Base-by-base conservation (phyloP, 2,329 filamentous ascomycete species). In the Penicillium rolfsii region DNA sequence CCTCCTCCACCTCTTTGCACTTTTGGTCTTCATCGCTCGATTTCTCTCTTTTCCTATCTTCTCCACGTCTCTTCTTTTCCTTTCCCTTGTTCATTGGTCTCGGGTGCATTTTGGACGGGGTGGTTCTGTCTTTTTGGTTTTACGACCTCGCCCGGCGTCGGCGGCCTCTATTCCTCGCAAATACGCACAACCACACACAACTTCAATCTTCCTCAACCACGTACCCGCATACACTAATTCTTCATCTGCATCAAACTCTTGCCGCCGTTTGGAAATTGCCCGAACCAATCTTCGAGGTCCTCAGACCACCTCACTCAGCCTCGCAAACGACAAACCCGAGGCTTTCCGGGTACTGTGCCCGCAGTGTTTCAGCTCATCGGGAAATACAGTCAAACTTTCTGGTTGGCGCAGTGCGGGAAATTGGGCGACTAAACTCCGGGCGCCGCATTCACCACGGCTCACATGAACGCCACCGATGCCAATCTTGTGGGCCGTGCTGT, bases 61-160 rank as follows among this genome's bases (percentile, higher is more conserved):
- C 28, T 49, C 24, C 36, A 19, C 40, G 26, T 41, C 26, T 54
- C n/a, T 46, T 43, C 40, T 48, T 43, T 35, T 36, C 35, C 14
- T 58, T 49, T 41, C 26, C 38, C 38, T 55, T 26, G 19, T 43
- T 43, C 45, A 24, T 45, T 35, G 66, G 65, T 69, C 65, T 66
- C 59, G 61, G 67, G 66, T 70, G 66, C 69, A 70, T 69, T 59
- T 66, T 40, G 68, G 67, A 68, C 36, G 52, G 66, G 67, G 64
- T 61, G 65, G 62, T 65, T 70, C 55, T 67, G 55, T 69, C 63
- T 67, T 69, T 69, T 67, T 33, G 30, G 65, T 65, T 66, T 48
- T 67, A 66, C 61, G 55, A 65, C 64, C 61, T 64, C 59, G 59
- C 66, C 65, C 55, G 67, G 67, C 67, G 67, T 69, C 65, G 64